Base-by-base conservation (phyloP, 2,329 filamentous ascomycete species). In the Huntiella moniliformis region DNA sequence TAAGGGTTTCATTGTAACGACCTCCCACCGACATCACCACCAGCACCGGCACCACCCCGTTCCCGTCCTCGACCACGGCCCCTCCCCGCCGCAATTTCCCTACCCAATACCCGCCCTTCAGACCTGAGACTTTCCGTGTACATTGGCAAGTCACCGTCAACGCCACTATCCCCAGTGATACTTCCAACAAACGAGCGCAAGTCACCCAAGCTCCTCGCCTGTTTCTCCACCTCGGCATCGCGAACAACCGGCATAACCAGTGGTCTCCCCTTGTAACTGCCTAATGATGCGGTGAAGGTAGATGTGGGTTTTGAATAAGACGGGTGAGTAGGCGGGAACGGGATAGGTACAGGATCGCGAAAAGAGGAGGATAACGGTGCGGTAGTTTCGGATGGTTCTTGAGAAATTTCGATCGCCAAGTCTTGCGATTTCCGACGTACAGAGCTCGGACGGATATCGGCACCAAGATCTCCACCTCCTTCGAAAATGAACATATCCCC, bases 201-300 rank as follows among this genome's bases (percentile, higher is more conserved):
- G 13, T 67, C 61, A 34, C 68, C 68, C 43, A 71, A 57, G 8
- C 64, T 63, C 8, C 62, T 64, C 2, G 68, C 68, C 52, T 63
- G 60, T 17, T 64, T 67, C 47, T 70, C 64, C 1, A 74, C 45
- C 16, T 68, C 63, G 6, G 67, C 62, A 42, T 68, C 63, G 41
- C 62, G 63, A 39, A 74, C 63, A 11, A 73, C 61, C 2, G 67
- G 64, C 59, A 73, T 70, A 33, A 64, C 61, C 41, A 75, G 66
- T 11, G 70, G 63, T 15, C 63, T 63, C 38, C 70, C 70, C 53
- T 66, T 70, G 52, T 71, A 73, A n/a, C 70, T 73, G 2, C 70
- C 70, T 11, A 69, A 56, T 5, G 66, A 67, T 13, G 62, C 62
- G 16, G 60, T 16, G 31, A 42, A 15, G n/a, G n/a, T 11, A 11